Base-by-base conservation (phyloP, 2,329 filamentous ascomycete genomes). In the Thermothelomyces thermophilus region DNA sequence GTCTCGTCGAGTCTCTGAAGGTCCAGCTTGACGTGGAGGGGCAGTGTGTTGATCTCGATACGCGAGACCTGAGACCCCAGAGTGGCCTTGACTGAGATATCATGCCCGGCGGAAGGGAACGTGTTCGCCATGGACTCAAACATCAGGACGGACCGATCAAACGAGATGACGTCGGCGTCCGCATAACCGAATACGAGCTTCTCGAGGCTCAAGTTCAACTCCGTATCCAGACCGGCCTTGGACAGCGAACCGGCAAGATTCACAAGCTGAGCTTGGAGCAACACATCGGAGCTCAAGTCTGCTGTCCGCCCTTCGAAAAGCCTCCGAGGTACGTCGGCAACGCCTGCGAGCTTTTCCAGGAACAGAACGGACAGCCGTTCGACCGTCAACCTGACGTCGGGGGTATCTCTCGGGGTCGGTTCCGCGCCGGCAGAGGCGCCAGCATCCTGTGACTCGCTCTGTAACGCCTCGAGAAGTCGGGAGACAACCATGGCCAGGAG, bases 1-100 rank as follows among this genome's bases (percentile, higher is more conserved):
- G 87, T 87, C 60, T 95, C 90, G 59, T 97, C 93, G 19, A 97
- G 70, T 48, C 80, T 79, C 56, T 85, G 83, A 14, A 96, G 70
- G 62, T 97, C 87, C 35, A 97, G 68, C 50, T 83, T 79, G 9
- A 95, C 65, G 51, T 84, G 80, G 1, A 96, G 66, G 5, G 90
- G 89, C 9, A 94, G 73, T 0, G 90, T 94, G 46, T 82, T 79
- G 13, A 95, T 64, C 28, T 86, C 81, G 14, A 86, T 76, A 50
- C 71, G 71, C 13, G 69, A 74, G 5, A 65, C 67, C 1, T 71
- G 68, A 1, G 66, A 54, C 2, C 71, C 67, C 56, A 76, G 73
- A 0, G 68, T 61, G 22, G 82, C 64, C 50, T 75, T 77, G 35
- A 82, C 62, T 1, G 75, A 76, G 9, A 85, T 60, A 58, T 85